Evolutionary conservation across 352 stramenopile species (phyloP), one percentile per base, ranked within the genome.

Genomic region (Globisporangium emineosum): DNA sequence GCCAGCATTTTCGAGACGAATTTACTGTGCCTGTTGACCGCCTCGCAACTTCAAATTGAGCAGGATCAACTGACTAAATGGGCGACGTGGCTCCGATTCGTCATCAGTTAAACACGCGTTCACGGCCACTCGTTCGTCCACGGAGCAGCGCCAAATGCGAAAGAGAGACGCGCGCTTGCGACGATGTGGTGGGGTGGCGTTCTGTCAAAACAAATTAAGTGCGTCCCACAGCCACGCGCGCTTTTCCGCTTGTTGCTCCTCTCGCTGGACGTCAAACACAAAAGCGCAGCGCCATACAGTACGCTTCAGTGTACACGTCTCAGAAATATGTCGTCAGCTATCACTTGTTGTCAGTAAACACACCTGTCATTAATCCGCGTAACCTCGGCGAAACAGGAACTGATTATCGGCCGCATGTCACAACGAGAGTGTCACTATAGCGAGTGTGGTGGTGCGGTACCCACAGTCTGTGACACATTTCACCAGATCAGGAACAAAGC

Each of bases 391-490:
- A 47, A 45, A 7, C 40, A 21, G 17, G 17, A 21, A 4, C 17
- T 47, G 40, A 47, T 21, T 47, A 21, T 47, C 0, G 15, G 4
- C 40, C 5, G 40, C 40, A 47, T 51, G 43, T 51, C 43, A 23
- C 43, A 51, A 51, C 3, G 8, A 13, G 8, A 6, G 17, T 27
- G 43, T 23, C 43, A 51, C 43, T 51, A 51, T 17, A 29, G 9
- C 5, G 40, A 21, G 40, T 45, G 15, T 21, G 15, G 37, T 15
- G 37, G 37, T 45, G 3, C 37, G 19, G 40, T 5, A 6, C n/a
- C n/a, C n/a, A n/a, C n/a, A n/a, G n/a, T 29, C n/a, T 51, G 43
- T 51, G 43, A 51, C 43, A 51, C 40, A 21, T 47, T 43, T 45
- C 37, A 9, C 3, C 17, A 4, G 6, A 21, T 12, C 33, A 5